Evolutionary conservation across 192 early-diverging fungal genomes (phyloP).

Genomic region (Rhizoclosmatium sp.): DNA sequence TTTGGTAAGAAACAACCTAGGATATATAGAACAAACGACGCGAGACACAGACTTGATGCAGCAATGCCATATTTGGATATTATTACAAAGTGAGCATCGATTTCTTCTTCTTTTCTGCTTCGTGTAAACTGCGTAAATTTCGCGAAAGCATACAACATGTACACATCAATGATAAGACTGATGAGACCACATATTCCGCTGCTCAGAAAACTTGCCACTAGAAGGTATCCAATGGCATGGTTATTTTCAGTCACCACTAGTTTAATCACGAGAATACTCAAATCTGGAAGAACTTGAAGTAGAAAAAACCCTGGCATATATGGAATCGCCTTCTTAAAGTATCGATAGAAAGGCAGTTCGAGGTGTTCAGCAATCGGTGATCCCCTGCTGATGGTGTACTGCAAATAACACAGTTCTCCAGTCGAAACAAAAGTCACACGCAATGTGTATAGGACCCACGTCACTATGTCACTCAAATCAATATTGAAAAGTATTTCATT

Average conservation of each 20-base stretch:
- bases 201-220: not conserved
- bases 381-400: not conserved
- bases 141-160: not conserved
- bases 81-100: not conserved
- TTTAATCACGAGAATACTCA: no score
- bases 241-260: no score
- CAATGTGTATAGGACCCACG: not conserved
- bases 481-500: not conserved
- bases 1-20: not conserved
- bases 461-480: not conserved
- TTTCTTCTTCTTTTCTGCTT: not conserved
- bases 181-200: not conserved
- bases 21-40: not conserved
- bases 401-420: not conserved
- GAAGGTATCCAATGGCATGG: no score
- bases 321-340: not conserved
- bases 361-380: not conserved
- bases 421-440: not conserved
- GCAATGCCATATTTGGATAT: conserved; percentile 3
- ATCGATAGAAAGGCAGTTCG: not conserved
- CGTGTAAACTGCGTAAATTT: not conserved
- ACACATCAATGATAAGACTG: not conserved
- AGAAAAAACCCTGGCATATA: no score
- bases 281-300: no score
- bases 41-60: not conserved